Conservation (phyloP, 176 grass and related monocot species). For the Stipa capillata region DNA sequence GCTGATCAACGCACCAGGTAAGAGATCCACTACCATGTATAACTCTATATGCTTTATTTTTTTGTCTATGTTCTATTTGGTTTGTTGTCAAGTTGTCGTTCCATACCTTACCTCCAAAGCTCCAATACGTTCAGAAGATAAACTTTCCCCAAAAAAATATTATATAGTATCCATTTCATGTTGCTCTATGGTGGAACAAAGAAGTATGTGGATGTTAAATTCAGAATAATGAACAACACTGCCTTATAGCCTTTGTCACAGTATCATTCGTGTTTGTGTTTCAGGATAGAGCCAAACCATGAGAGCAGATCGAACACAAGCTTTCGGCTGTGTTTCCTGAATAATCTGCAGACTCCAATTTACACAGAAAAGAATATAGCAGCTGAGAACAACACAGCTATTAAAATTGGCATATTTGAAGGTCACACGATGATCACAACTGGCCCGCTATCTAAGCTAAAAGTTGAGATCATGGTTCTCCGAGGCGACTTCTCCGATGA, state of each 20-base stretch:
- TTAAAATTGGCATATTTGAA: slow-evolving; percentile 9
- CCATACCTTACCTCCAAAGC: not conserved
- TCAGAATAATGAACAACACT: not conserved
- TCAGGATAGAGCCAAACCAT: not conserved
- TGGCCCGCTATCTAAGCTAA: not conserved
- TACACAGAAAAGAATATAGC: slow-evolving; percentile 5
- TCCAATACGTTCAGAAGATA: not conserved
- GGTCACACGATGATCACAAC: not conserved
- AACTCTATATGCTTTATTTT: not conserved
- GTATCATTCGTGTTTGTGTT: not conserved
- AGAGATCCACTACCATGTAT: not conserved
- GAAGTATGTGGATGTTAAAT: not conserved
- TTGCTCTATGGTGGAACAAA: not conserved
- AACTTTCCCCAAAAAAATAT: not conserved
- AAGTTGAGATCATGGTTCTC: slow-evolving; percentile 14
- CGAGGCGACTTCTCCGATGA: too few species aligned
- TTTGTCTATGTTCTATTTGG: not conserved
- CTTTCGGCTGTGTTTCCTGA: not conserved
- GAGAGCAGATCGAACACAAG: not conserved
- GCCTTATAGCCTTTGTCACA: not conserved
- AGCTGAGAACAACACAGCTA: not conserved
- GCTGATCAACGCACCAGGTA: not conserved
- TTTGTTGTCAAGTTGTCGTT: not conserved
- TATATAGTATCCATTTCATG: not conserved
- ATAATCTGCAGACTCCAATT: not conserved